Evolutionary conservation across 75 land plant genomes (phyloP), one percentile per base, ranked within the genome.

Genomic region (Isoetes taiwanensis): DNA sequence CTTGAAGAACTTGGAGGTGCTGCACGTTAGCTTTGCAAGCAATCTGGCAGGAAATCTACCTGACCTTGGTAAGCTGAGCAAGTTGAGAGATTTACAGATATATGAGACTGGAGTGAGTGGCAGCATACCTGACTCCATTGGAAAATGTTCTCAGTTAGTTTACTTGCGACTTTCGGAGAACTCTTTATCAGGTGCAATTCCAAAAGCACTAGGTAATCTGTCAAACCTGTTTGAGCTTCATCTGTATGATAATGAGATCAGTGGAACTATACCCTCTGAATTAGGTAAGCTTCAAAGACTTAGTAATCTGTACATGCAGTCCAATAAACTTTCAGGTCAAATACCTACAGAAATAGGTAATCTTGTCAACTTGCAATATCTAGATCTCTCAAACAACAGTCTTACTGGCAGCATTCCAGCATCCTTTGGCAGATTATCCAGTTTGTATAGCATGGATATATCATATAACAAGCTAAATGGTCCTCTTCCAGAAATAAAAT

Each of bases 151-250:
- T n/a, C n/a, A n/a, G n/a, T n/a, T n/a, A n/a, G n/a, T n/a, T n/a
- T n/a, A n/a, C n/a, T n/a, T n/a, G n/a, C n/a, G n/a, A n/a, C n/a
- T n/a, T n/a, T n/a, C n/a, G n/a, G n/a, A n/a, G n/a, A 90, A 85
- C 42, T 54, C 61, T 6, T 59, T 86, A 16, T 43, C 76, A 4
- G 88, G 94, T 5, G 38, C 54, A 43, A 56, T 91, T 17, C 97
- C 97, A 38, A 59, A 40, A 28, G 58, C 65, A 1, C 66, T 91
- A 1, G 97, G 95, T 28, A 62, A 63, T 28, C 58, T 91, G 53
- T 80, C 86, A 30, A 62, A 69, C 42, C 61, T 84, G 23, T 87
- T 75, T 28, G 78, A 75, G 41, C 73, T 91, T 52, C 83, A 84
- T 53, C 64, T 91, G 42, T 43, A 81, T 30, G 58, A 56, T 62